Evolutionary conservation across 208 protist species (phyloP), one percentile per base, ranked within the genome.

Genomic region (Leishmania tarentolae): DNA sequence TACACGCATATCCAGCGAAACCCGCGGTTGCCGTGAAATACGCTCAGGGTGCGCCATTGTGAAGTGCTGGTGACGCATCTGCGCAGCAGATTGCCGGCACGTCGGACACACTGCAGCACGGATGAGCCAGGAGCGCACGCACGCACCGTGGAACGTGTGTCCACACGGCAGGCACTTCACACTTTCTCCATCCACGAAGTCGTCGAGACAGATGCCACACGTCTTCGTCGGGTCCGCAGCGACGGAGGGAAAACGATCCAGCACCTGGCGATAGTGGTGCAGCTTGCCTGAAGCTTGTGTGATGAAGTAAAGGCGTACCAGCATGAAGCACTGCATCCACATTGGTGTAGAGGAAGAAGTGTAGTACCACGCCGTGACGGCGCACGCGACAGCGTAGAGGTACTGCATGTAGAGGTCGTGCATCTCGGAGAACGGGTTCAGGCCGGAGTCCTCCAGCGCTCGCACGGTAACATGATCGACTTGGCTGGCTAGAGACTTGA

Each of bases 171-270:
- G 86, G 56, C 86, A 82, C 66, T 87, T 88, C 37, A 93, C 94
- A 21, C 19, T 63, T 37, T 90, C 89, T 15, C 53, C 53, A 3
- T 28, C 13, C 1, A 75, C 57, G n/a, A 97, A 90, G 52, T 85
- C 76, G 37, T 96, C 92, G 13, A 93, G 88, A 76, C 94, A 97
- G 69, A 97, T 96, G 63, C 85, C 87, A 73, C 94, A 97, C 44
- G 83, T 53, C 61, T 91, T 87, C 9, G 70, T 71, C 9, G 83
- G 44, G 44, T 78, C 63, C 15, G 83, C 88, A 9, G 78, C 19
- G 24, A 95, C 86, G 47, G 88, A 79, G 17, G 88, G 88, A 66
- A 97, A 91, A 17, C 81, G 52, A 19, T 80, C 66, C 28, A 97
- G 87, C 37, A 96, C 75, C 44, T 81, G 75, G 7, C 83, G 77